Percentiles rank a stretch among this genome's conserved stretches.
Conservation (phyloP, 169 alveolate genomes). For the Neospora caninum region DNA sequence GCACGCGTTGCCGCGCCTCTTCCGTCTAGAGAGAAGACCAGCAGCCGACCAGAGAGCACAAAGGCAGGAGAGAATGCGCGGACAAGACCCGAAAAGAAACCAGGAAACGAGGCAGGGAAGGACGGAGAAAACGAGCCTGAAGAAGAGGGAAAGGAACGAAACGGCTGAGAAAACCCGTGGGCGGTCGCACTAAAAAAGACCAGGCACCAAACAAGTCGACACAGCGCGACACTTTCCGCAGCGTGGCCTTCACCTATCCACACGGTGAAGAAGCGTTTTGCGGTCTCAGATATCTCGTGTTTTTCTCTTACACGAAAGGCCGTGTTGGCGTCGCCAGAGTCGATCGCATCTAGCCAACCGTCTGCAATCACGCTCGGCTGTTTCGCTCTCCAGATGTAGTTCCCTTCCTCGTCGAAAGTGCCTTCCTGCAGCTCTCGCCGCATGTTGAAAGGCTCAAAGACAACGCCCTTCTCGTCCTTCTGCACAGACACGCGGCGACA, state of each 20-base stretch:
- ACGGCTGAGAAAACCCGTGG: no score
- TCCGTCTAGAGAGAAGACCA: background rate
- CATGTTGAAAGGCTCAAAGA: conserved; percentile 66
- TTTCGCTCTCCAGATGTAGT: background rate
- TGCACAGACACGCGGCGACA: background rate
- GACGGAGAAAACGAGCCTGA: no score
- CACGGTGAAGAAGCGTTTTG: no score
- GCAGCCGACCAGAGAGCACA: background rate
- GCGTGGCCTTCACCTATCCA: no score
- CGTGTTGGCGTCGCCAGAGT: background rate
- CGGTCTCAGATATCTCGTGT: no score
- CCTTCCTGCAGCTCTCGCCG: conserved; percentile 61
- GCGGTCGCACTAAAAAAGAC: no score
- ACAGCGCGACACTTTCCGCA: no score
- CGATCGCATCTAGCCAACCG: conserved; percentile 61
- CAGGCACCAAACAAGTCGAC: no score
- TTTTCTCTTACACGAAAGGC: background rate
- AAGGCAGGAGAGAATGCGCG: background rate
- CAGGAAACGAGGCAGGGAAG: no score
- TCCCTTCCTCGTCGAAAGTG: conserved; percentile 47
- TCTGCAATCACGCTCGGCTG: background rate
- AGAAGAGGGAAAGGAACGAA: background rate
- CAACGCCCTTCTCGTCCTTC: conserved; percentile 52
- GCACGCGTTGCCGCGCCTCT: background rate
- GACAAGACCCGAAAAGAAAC: background rate